phyloP scores from a whole-genome alignment of 2,329 filamentous ascomycete genomes.

The Venturia carpophila region DNA sequence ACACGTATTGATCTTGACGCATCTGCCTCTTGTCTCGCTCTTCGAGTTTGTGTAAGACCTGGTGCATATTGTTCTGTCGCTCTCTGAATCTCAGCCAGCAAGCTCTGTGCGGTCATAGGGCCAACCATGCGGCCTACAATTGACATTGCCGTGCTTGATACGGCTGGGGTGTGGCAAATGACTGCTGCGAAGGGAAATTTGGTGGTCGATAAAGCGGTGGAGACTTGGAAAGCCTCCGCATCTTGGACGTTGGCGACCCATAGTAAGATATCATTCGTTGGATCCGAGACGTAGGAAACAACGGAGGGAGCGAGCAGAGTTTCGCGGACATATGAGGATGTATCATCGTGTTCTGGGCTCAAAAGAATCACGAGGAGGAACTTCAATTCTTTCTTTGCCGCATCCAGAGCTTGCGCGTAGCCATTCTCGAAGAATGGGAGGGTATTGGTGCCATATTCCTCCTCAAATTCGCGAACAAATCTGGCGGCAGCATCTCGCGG shows the following conservation, averaged over 20 bases:
- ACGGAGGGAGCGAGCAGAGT: slow-evolving; percentile 74
- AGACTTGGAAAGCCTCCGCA: slow-evolving; percentile 88
- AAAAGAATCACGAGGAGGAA: slow-evolving; percentile 83
- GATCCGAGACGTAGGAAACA: slow-evolving; percentile 63
- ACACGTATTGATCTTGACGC: slow-evolving; percentile 72
- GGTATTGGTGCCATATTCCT: slow-evolving; percentile 69
- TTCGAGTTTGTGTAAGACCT: slow-evolving; percentile 65
- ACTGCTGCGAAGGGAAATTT: slow-evolving; percentile 87
- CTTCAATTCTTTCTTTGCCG: slow-evolving; percentile 83
- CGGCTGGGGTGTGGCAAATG: slow-evolving; percentile 78
- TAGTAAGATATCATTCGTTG: slow-evolving; percentile 69
- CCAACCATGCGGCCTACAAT: slow-evolving; percentile 74
- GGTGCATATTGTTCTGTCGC: slow-evolving; percentile 70
- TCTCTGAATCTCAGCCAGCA: slow-evolving; percentile 64
- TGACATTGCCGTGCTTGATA: slow-evolving; percentile 82
- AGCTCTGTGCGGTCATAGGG: slow-evolving; percentile 59
- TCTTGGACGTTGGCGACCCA: slow-evolving; percentile 94
- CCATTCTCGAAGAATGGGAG: slow-evolving; percentile 80
- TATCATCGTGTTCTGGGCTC: slow-evolving; percentile 93
- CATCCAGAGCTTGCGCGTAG: slow-evolving; percentile 84
- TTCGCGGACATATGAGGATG: slow-evolving; percentile 67
- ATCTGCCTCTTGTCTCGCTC: slow-evolving; percentile 70
- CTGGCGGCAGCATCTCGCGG: slow-evolving; percentile 81
- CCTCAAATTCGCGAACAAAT: slow-evolving; percentile 89
- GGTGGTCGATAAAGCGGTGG: slow-evolving; percentile 77